Conservation (phyloP, 2,329 filamentous ascomycete genomes). For the Monosporascus sp. region DNA sequence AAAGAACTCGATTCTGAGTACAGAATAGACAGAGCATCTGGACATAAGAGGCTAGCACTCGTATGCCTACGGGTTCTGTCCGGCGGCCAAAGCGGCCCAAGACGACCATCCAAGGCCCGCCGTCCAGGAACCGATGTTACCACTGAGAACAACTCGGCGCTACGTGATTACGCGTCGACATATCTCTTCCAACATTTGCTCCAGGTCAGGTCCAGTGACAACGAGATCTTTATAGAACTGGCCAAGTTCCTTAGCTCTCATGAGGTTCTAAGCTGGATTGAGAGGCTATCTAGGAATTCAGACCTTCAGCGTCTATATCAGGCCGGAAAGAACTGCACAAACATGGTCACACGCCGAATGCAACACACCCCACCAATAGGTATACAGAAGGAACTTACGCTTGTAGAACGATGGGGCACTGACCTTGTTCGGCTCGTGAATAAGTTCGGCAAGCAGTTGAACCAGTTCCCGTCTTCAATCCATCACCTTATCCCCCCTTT, state of each 20-base stretch:
- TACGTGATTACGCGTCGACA: constrained; percentile 15
- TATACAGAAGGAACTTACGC: constrained; percentile 2
- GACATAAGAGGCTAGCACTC: constrained; percentile 18
- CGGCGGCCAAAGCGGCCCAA: neutral
- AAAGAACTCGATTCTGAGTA: constrained; percentile 14
- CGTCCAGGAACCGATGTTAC: neutral
- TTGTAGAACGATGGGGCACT: constrained; percentile 16
- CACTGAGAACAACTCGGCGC: neutral
- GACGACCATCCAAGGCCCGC: neutral
- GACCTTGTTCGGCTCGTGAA: constrained; percentile 17
- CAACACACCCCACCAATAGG: constrained; percentile 5
- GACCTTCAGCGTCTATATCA: constrained; percentile 15
- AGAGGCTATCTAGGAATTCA: constrained; percentile 7
- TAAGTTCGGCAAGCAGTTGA: constrained; percentile 13
- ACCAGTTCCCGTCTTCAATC: constrained; percentile 11
- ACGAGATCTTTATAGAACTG: constrained; percentile 9
- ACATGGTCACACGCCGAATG: constrained; percentile 5
- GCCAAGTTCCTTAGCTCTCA: constrained; percentile 12
- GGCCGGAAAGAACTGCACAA: constrained; percentile 15
- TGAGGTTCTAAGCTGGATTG: constrained; percentile 17
- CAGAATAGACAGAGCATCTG: constrained; percentile 10
- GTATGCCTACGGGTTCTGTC: constrained; percentile 19
- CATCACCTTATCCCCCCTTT: constrained; percentile 19
- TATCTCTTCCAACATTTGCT: constrained; percentile 19
- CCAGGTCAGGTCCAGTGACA: constrained; percentile 3